Evolutionary conservation across 176 grass and related monocot genomes (phyloP), one percentile per base, ranked within the genome.

Genomic region (Aegilops tauschii): DNA sequence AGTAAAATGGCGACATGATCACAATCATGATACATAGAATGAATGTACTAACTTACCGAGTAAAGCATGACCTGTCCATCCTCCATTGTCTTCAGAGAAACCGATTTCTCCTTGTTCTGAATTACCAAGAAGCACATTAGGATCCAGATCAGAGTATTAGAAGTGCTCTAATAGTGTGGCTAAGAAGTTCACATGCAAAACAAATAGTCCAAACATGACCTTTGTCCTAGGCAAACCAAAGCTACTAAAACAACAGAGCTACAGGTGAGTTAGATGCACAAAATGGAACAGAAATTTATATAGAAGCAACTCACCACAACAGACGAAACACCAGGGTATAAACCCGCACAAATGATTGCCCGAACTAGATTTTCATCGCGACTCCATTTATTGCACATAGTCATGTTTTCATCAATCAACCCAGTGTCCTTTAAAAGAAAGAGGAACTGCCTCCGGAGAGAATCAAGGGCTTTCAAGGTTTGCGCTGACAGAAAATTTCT

Each of bases 61-160:
- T 96, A 99, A 80, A 99, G 97, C 97, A 99, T 99, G 61, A 99
- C 97, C 68, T 94, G 90, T 3, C 97, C 97, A 54, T 99, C 97
- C 69, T 99, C 97, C 92, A 99, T 96, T 87, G 97, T 99, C 90
- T 99, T 99, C 35, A 99, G 91, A 82, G 92, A 93, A 61, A 96
- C 85, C 8, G 97, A 99, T 84, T 94, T 99, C 87, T 89, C 94
- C 87, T 94, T 99, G 78, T 99, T 99, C 97, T 99, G 74, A 73
- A 86, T 85, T 31, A 80, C 3, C 65, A 65, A 90, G 32, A 89
- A 80, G 63, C 40, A 82, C 64, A 86, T 63, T 73, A 87, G 5
- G 69, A 84, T 69, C 16, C 5, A 69, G 12, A 31, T 82, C 11
- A n/a, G 31, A 36, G 50, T 78, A 73, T 42, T 70, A 16, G 56